phyloP scores from a whole-genome alignment of 148 eudicot species.

The Camellia japonica region DNA sequence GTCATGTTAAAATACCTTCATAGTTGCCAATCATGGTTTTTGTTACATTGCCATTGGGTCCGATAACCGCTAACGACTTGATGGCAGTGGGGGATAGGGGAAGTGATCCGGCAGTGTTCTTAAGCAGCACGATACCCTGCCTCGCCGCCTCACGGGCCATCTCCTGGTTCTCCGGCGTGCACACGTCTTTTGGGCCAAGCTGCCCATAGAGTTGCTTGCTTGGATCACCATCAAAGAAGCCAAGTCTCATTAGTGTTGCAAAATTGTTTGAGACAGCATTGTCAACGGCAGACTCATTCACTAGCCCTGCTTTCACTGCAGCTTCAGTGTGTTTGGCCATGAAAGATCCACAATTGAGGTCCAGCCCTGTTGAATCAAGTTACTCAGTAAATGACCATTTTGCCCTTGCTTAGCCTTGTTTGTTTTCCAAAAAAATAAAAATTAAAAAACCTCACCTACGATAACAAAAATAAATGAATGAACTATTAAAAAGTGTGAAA shows the following conservation, averaged over 20 bases:
- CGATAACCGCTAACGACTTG: constrained; percentile 49
- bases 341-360: constrained; percentile 53
- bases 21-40: constrained; percentile 59
- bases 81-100: constrained; percentile 41
- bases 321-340: constrained; percentile 36
- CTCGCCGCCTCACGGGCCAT: constrained; percentile 63
- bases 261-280: constrained; percentile 48
- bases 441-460: too few species aligned
- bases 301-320: constrained; percentile 37
- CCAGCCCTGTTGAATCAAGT: constrained; percentile 40
- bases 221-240: constrained; percentile 54
- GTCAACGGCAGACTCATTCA: constrained; percentile 36
- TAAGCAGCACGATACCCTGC: constrained; percentile 60
- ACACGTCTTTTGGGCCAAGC: constrained; percentile 49
- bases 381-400: background rate
- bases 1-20: constrained; percentile 29
- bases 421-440: too few species aligned
- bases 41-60: constrained; percentile 57
- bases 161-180: constrained; percentile 48
- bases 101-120: constrained; percentile 44
- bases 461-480: too few species aligned
- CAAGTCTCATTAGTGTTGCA: constrained; percentile 58
- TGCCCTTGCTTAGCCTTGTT: too few species aligned
- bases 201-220: constrained; percentile 33
- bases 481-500: too few species aligned